Evolutionary conservation across 257 asterid species (phyloP).

Genomic region (Solanum chilense): DNA sequence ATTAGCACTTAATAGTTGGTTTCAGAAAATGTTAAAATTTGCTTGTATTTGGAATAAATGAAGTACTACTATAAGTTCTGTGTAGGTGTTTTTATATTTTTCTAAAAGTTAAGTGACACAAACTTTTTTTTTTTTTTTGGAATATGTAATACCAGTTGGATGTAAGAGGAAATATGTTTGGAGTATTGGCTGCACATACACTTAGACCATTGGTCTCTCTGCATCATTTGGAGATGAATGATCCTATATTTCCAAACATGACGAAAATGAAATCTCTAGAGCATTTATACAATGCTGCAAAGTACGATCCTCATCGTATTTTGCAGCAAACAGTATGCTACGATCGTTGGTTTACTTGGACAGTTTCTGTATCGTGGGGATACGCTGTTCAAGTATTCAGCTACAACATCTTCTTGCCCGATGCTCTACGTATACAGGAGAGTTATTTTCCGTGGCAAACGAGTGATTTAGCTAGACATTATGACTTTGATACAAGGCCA

Average conservation of each 20-base stretch:
- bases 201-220: conserved; percentile 48
- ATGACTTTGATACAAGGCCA: conserved; percentile 51
- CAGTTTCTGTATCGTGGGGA: conserved; percentile 75
- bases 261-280: conserved; percentile 32
- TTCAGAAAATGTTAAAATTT: not conserved
- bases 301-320: conserved; percentile 42
- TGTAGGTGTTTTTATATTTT: not conserved
- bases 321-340: conserved; percentile 83
- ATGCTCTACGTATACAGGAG: conserved; percentile 38
- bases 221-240: conserved; percentile 68
- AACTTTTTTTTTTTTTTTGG: not conserved
- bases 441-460: conserved; percentile 68
- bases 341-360: conserved; percentile 31
- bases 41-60: not conserved
- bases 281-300: conserved; percentile 47
- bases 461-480: conserved; percentile 41
- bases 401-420: conserved; percentile 50
- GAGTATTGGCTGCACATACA: conserved; percentile 70
- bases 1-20: not conserved
- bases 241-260: conserved; percentile 65
- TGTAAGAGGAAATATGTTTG: conserved; percentile 61
- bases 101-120: not conserved
- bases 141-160: conserved; percentile 39
- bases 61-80: not conserved
- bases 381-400: conserved; percentile 54